These are phyloP conservation scores for Persicaria tinctoria DNA, from an alignment of 148 eudicot genomes.

Conservation along the genomic window DNA sequence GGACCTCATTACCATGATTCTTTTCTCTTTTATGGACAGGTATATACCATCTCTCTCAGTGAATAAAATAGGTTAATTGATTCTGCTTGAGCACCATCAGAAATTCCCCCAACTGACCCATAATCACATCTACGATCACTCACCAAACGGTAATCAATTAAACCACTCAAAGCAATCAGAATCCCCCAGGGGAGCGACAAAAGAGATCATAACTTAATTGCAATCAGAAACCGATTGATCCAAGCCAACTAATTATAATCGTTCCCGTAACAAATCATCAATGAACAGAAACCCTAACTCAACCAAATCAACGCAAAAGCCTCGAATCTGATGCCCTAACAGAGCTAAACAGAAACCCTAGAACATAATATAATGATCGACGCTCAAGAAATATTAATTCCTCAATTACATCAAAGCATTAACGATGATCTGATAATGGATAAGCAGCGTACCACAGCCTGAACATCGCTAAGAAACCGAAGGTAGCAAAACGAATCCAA, in stretches of 20 bases:
- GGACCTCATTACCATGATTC: neutral
- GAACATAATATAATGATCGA: neutral
- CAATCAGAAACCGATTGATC: neutral
- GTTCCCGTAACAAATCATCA: neutral
- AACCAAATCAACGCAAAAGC: neutral
- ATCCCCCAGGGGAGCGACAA: neutral
- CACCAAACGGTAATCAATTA: neutral
- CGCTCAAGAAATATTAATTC: neutral
- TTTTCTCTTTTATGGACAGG: neutral
- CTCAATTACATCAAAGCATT: neutral
- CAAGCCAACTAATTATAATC: neutral
- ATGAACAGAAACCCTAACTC: neutral
- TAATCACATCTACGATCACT: neutral
- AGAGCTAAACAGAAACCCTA: slow-evolving; percentile 1
- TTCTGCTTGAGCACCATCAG: neutral
- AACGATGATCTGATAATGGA: neutral
- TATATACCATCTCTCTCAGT: neutral
- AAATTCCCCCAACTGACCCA: neutral
- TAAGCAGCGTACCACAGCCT: slow-evolving; percentile 12
- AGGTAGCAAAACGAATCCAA: neutral
- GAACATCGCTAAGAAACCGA: slow-evolving; percentile 3
- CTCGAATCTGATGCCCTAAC: neutral
- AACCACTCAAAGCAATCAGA: neutral
- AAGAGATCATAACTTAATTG: too few relatives aligned
- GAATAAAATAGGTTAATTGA: neutral